phyloP scores from a whole-genome alignment of 1,284 basidiomycete genomes.

The Papiliotrema nemorosa region DNA sequence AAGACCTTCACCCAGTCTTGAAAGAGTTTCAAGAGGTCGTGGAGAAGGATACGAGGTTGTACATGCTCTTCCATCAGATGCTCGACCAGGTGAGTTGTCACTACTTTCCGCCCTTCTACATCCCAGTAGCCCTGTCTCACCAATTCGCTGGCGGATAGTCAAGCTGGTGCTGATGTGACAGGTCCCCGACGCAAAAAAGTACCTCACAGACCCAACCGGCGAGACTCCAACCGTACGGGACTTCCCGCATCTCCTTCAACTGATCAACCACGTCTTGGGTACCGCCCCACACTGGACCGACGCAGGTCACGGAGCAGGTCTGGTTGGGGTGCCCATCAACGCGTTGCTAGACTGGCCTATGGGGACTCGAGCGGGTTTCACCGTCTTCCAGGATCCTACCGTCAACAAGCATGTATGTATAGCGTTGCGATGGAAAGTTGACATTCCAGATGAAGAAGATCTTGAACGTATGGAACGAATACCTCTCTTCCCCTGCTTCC shows the following conservation, averaged over 20 bases:
- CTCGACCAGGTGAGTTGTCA: slow-evolving; percentile 42
- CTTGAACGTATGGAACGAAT: slow-evolving; percentile 55
- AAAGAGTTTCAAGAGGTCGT: slow-evolving; percentile 52
- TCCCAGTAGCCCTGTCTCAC: too few species aligned
- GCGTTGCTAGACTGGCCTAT: slow-evolving; percentile 55
- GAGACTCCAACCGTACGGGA: slow-evolving; percentile 46
- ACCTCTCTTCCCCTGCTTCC: slow-evolving; percentile 53
- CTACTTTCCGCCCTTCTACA: too few species aligned
- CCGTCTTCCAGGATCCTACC: slow-evolving; percentile 51
- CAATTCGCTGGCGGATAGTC: too few species aligned
- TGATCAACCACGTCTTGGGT: slow-evolving; percentile 52
- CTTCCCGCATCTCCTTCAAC: slow-evolving; percentile 52
- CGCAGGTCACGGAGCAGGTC: slow-evolving; percentile 38
- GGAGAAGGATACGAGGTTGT: slow-evolving; percentile 49
- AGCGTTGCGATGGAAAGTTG: background rate
- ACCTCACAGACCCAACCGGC: slow-evolving; percentile 36
- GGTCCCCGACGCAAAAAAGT: slow-evolving; percentile 33
- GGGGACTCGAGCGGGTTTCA: slow-evolving; percentile 53
- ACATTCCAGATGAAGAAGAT: slow-evolving; percentile 45
- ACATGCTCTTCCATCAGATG: slow-evolving; percentile 51
- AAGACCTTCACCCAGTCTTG: slow-evolving; percentile 44
- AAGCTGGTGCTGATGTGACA: slow-evolving; percentile 1
- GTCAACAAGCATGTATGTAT: slow-evolving; percentile 46
- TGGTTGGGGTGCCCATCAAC: slow-evolving; percentile 53
- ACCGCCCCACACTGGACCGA: slow-evolving; percentile 50